A percentile compares a stretch with the other conserved stretches of the same genome.
These are phyloP conservation scores for Chlamydomonas schloesseri DNA, from an alignment of 139 green algal genomes.

Conservation along the genomic window DNA sequence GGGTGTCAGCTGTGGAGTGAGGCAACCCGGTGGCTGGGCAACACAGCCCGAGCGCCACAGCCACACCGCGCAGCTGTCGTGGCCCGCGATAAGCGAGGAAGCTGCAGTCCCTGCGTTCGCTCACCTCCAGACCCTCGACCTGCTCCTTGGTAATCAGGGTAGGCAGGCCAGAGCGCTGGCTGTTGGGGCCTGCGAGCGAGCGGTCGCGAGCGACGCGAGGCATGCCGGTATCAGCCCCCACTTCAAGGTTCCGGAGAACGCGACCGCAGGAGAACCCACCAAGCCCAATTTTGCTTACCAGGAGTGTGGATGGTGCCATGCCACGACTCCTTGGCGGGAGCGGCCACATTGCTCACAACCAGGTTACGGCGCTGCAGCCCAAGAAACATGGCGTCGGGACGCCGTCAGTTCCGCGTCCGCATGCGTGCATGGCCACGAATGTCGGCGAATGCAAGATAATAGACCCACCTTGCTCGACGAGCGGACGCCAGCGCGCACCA, in stretches of 20 bases:
- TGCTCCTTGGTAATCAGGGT: constrained; percentile 75
- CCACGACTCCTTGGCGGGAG: constrained; percentile 64
- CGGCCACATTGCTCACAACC: constrained; percentile 47
- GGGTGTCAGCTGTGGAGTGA: too few relatives aligned
- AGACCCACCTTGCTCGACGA: neutral
- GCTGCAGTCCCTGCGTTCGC: neutral
- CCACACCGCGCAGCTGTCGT: too few relatives aligned
- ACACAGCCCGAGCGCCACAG: too few relatives aligned
- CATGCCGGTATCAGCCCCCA: too few relatives aligned
- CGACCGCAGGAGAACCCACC: neutral
- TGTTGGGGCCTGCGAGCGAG: constrained; percentile 30
- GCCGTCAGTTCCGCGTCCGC: too few relatives aligned
- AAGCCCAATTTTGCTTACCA: neutral
- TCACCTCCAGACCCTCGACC: constrained; percentile 77
- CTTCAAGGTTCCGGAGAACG: neutral
- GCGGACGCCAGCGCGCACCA: constrained; percentile 8
- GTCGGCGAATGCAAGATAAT: neutral
- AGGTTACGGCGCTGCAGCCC: constrained; percentile 32
- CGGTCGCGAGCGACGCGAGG: too few relatives aligned
- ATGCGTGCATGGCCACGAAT: too few relatives aligned
- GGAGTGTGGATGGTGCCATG: neutral
- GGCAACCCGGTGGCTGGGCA: too few relatives aligned
- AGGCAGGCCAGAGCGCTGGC: constrained; percentile 51
- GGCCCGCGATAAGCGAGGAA: too few relatives aligned
- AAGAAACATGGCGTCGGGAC: neutral